Evolutionary conservation across 2,329 filamentous ascomycete genomes (phyloP), one percentile per base, ranked within the genome.

Genomic region (Microascus cirrosus): DNA sequence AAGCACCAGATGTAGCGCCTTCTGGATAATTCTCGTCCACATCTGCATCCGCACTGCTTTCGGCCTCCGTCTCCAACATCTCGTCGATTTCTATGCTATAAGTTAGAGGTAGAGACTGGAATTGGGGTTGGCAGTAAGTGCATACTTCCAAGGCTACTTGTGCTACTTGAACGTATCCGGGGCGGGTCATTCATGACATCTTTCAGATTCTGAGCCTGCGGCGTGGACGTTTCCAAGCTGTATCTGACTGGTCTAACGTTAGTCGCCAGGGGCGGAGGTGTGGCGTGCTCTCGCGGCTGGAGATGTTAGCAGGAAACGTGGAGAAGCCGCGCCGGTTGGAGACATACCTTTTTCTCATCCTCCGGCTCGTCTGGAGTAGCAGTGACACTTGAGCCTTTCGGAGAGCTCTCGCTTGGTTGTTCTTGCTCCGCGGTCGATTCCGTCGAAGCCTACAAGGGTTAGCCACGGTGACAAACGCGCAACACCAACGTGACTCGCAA

Each of bases 141-240:
- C 77, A 65, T 71, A 94, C 90, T 85, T 75, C 92, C 88, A 58
- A 95, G 81, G 67, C 86, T 92, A 64, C 81, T 86, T n/a, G 82
- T 78, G 61, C 84, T 86, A 66, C 84, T 86, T 6, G 85, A 85
- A 24, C 86, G 82, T 58, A 79, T 68, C 64, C 76, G 80, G 61
- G 70, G 78, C 61, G 70, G 76, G 12, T 84, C 80, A 25, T 69
- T 72, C 32, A 83, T 81, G 62, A 90, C 81, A 60, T 95, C 90
- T 64, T 90, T 82, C 57, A 90, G 75, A 58, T 90, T 93, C 67
- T 95, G 90, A 2, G 91, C 91, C 63, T 85, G 84, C 10, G 92
- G 92, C 1, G 92, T 96, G 52, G 85, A 81, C 63, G 79, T 80
- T 58, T 90, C 86, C 35, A 84, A 68, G 65, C 82, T 86, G 67